Evolutionary conservation across 176 grass and related monocot species (phyloP).

Genomic region (Cenchrus purpureus): DNA sequence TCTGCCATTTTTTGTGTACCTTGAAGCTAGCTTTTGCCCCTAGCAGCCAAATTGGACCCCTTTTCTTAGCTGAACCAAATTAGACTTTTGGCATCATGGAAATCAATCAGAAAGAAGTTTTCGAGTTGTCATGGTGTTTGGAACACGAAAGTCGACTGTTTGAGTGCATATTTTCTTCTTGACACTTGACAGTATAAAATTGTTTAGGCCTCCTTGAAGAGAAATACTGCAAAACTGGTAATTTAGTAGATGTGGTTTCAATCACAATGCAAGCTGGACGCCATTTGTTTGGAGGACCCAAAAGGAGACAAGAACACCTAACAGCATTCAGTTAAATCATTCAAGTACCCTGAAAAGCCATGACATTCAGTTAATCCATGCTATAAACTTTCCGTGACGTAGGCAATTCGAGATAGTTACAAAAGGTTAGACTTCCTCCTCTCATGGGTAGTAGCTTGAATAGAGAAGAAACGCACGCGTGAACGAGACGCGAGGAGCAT

Average conservation of each 20-base stretch:
- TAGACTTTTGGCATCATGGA: background rate
- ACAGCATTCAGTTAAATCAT: conserved; percentile 25
- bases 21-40: background rate
- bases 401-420: conserved; percentile 16
- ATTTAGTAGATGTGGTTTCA: background rate
- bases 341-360: conserved; percentile 1
- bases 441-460: conserved; percentile 13
- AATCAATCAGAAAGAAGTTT: background rate
- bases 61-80: conserved; percentile 1
- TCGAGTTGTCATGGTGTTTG: background rate
- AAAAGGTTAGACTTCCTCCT: conserved; percentile 11
- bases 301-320: conserved; percentile 28
- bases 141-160: background rate
- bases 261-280: background rate
- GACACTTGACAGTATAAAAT: background rate
- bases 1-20: background rate
- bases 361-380: conserved; percentile 26
- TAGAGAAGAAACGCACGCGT: conserved; percentile 37
- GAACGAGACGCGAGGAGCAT: conserved; percentile 50
- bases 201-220: background rate
- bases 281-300: background rate
- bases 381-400: conserved; percentile 18
- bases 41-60: background rate
- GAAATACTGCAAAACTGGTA: background rate
- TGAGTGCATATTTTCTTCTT: background rate